Conservation (phyloP, 306 rosid species). For the Macrotyloma uniflorum region DNA sequence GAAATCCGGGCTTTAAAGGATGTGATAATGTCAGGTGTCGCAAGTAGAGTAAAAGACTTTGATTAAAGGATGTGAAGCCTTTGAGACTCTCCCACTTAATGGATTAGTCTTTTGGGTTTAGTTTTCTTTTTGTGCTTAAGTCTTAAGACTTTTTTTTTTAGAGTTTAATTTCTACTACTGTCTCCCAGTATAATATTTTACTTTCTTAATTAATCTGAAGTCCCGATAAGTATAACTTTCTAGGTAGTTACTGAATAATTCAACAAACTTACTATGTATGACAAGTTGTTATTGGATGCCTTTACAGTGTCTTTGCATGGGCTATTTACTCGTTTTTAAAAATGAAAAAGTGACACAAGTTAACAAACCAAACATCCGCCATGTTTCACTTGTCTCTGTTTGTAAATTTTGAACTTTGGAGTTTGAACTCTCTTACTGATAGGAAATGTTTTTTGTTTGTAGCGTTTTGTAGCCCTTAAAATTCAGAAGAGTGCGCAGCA, state of each 20-base stretch:
- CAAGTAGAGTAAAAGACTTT: no score
- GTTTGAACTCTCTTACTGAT: not conserved
- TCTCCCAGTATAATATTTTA: not conserved
- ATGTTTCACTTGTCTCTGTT: not conserved
- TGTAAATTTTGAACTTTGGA: not conserved
- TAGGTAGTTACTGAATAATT: not conserved
- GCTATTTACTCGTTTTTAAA: not conserved
- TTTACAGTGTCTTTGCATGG: not conserved
- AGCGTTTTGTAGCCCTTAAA: constrained; percentile 78
- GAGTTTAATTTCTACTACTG: not conserved
- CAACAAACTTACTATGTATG: not conserved
- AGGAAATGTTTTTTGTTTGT: not conserved
- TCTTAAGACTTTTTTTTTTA: not conserved
- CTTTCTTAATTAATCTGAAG: not conserved
- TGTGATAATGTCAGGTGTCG: not conserved
- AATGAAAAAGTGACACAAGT: not conserved
- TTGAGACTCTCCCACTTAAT: not conserved
- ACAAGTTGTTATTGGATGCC: not conserved
- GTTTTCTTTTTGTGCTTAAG: no score
- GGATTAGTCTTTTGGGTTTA: not conserved
- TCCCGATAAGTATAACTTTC: not conserved
- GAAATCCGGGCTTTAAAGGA: no score
- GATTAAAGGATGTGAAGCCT: no score
- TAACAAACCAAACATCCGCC: not conserved
- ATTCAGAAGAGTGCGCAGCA: constrained; percentile 90